Percentiles rank a stretch among this genome's conserved stretches.
Evolutionary conservation across 1,284 basidiomycete species (phyloP).

Genomic region (Heterobasidion irregulare): DNA sequence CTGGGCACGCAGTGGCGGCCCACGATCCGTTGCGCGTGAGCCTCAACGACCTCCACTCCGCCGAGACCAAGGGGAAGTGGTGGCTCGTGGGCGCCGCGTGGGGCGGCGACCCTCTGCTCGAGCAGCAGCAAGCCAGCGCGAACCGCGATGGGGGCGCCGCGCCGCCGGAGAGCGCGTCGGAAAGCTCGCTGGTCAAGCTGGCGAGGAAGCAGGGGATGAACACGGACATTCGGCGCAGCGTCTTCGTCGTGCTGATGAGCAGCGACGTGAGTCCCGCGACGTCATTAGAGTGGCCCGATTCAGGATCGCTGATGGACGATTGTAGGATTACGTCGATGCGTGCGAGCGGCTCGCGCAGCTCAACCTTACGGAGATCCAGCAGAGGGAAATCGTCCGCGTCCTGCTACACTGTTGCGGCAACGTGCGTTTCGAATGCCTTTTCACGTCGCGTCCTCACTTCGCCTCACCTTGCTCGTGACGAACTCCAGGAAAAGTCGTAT

Average conservation of each 20-base stretch:
- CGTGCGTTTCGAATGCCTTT: conserved; percentile 34
- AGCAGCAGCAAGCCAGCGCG: conserved; percentile 32
- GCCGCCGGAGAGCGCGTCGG: conserved; percentile 23
- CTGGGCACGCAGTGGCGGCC: conserved; percentile 47
- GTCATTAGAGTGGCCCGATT: neutral
- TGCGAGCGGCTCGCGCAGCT: conserved; percentile 81
- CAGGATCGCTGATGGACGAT: neutral
- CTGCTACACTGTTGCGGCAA: conserved; percentile 91
- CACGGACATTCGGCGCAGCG: conserved; percentile 85
- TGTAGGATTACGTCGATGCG: conserved; percentile 89
- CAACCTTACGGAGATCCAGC: conserved; percentile 83
- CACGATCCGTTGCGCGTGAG: conserved; percentile 82
- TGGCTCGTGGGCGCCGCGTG: conserved; percentile 98
- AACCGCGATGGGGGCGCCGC: conserved; percentile 15
- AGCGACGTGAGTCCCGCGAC: conserved; percentile 59
- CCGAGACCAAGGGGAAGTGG: conserved; percentile 92
- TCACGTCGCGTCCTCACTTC: neutral
- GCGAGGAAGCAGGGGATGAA: conserved; percentile 98
- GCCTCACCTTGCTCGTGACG: too few species aligned
- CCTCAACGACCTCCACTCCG: conserved; percentile 78
- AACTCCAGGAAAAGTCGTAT: conserved; percentile 74
- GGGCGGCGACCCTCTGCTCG: conserved; percentile 84
- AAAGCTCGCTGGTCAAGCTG: conserved; percentile 62
- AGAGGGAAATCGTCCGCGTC: conserved; percentile 91
- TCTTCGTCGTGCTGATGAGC: conserved; percentile 93